Base-by-base conservation (phyloP, 805 yeast genomes). In the Pichia cephalocereana region DNA sequence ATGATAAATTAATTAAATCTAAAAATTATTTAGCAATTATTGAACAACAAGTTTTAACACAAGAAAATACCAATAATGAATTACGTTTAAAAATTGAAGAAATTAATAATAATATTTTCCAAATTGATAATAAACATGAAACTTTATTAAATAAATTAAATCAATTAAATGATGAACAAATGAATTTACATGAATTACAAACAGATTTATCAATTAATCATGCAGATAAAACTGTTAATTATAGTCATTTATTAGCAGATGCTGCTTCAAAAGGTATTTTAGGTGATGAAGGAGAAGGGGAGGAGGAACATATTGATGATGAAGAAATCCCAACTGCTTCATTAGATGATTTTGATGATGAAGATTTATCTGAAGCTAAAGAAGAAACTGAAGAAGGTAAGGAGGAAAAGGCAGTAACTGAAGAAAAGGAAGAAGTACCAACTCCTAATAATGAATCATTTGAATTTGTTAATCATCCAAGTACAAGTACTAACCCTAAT, bases 21-120 rank as follows among this genome's bases (percentile, higher is more conserved):
- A 71, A 72, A 47, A 83, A 84, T 46, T 70, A 84, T 55, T 71
- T 75, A 19, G 75, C 82, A 41, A 86, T 87, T 39, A 78, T 78
- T 56, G 71, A 78, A 47, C 81, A 83, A 40, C 96, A 89, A 61
- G 72, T 83, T 44, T 82, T 78, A 39, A 79, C 84, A 6, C 67
- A 63, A 53, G 74, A 84, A 54, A 70, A 70, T 27, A 71, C 72
- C 57, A 66, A 70, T 46, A 67, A 70, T 45, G 74, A 71, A 39
- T 52, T 66, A 38, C 56, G 47, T 43, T 14, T 47, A 1, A 58
- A 59, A 40, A 57, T 67, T 27, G 56, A 54, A 11, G 54, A 51
- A 8, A 45, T 65, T 9, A 43, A 47, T n/a, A 49, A 53, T 23
- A 54, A 64, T 2, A 62, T 66, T 40, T 49, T 48, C 18, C 65